Conservation (phyloP, 192 early-diverging fungal species). For the Pilaira anomala region DNA sequence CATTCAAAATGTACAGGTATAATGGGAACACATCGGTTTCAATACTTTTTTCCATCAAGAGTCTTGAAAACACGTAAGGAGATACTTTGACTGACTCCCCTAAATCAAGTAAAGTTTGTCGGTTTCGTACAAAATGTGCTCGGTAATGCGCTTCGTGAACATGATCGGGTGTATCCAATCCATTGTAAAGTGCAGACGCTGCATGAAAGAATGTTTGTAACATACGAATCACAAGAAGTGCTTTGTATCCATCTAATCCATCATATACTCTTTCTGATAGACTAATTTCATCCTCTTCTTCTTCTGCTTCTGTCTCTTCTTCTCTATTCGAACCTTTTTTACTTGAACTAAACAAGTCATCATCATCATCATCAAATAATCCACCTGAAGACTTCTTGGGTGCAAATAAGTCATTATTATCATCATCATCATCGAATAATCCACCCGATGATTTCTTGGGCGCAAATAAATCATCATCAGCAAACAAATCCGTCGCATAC, state of each 20-base stretch:
- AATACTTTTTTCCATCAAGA: slow-evolving; percentile 44
- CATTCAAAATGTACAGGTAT: slow-evolving; percentile 28
- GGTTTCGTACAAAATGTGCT: slow-evolving; percentile 10
- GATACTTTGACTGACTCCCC: slow-evolving; percentile 52
- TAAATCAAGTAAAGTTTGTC: slow-evolving; percentile 31
- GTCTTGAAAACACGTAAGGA: slow-evolving; percentile 43
- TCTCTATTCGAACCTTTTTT: too few relatives aligned
- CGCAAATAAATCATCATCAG: slow-evolving; percentile 29
- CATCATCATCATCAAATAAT: slow-evolving; percentile 21
- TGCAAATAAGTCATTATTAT: not conserved
- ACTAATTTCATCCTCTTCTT: not conserved
- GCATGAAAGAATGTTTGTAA: slow-evolving; percentile 43
- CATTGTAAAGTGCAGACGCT: slow-evolving; percentile 12
- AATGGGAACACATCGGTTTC: slow-evolving; percentile 35
- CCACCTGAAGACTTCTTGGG: not conserved
- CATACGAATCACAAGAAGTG: slow-evolving; percentile 57
- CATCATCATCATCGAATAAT: slow-evolving; percentile 23
- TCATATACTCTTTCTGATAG: not conserved
- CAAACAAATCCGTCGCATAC: slow-evolving; percentile 28
- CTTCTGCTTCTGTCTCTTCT: not conserved
- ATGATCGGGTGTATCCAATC: not conserved
- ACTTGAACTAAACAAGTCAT: not conserved
- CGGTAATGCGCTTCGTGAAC: not conserved
- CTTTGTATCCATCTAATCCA: slow-evolving; percentile 47
- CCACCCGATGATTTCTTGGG: slow-evolving; percentile 8